These are phyloP conservation scores for Chernovozyma sophiae-reginae DNA, from an alignment of 1,139 yeast species.

Conservation along the genomic window DNA sequence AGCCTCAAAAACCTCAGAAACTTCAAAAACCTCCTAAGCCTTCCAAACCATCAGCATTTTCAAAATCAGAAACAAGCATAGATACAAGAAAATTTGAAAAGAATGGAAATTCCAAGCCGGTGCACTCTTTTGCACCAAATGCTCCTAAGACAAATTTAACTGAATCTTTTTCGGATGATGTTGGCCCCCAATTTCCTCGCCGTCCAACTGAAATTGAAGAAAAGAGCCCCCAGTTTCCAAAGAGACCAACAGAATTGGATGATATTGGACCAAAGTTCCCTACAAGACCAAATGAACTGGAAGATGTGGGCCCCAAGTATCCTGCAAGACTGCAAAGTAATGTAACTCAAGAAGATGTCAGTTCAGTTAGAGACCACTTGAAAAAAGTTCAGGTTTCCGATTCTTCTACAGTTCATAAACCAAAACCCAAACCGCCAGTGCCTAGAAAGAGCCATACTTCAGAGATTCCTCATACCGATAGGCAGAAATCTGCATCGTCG, in stretches of 20 bases:
- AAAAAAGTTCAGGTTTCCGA: neutral
- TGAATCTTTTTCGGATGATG: no score
- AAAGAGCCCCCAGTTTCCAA: neutral
- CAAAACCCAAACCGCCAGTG: slow-evolving; percentile 8
- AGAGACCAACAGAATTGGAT: slow-evolving; percentile 7
- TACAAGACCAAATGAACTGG: slow-evolving; percentile 10
- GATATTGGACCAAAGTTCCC: slow-evolving; percentile 2
- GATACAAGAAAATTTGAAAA: no score
- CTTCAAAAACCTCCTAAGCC: slow-evolving; percentile 7
- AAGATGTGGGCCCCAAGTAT: neutral
- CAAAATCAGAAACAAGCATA: neutral
- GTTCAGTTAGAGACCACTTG: neutral
- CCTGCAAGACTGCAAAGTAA: slow-evolving; percentile 1
- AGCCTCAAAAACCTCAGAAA: slow-evolving; percentile 6
- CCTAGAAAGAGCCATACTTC: slow-evolving; percentile 1
- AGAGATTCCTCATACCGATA: neutral
- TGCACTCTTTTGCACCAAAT: no score
- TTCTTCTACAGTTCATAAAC: neutral
- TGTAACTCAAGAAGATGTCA: neutral
- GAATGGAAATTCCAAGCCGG: no score
- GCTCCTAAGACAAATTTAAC: no score
- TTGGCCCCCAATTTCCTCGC: no score
- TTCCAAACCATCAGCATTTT: slow-evolving; percentile 30
- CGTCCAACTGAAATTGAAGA: no score
- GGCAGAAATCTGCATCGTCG: slow-evolving; percentile 3